These are phyloP conservation scores for Aegilops longissima DNA, from an alignment of 176 grass and related monocot genomes.

Conservation along the genomic window DNA sequence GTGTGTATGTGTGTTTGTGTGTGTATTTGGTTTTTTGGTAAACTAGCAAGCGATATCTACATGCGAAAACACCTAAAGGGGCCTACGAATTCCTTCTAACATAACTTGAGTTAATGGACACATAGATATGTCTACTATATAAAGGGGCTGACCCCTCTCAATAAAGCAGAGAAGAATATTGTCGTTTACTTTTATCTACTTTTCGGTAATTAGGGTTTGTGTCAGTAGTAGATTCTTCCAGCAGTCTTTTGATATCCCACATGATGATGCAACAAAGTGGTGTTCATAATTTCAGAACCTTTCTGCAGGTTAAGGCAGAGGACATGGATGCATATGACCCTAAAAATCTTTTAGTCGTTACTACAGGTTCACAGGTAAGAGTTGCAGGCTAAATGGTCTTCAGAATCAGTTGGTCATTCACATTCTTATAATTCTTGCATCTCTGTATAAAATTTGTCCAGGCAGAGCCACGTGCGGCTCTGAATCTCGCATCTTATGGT, in stretches of 20 bases:
- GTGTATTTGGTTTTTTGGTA: neutral
- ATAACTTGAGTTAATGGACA: neutral
- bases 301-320: constrained; percentile 86
- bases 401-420: constrained; percentile 13
- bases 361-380: constrained; percentile 99
- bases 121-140: neutral
- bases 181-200: no score
- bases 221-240: no score
- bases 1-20: no score
- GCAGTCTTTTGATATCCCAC: constrained; percentile 11
- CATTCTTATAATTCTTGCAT: constrained; percentile 34
- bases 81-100: neutral
- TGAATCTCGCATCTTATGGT: constrained; percentile 98
- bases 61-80: constrained; percentile 1
- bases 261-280: constrained; percentile 20
- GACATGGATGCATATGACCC: constrained; percentile 94
- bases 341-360: constrained; percentile 93
- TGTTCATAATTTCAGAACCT: constrained; percentile 27
- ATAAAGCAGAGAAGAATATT: no score
- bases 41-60: neutral
- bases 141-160: no score
- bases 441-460: constrained; percentile 44
- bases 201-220: no score
- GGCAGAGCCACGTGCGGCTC: constrained; percentile 91
- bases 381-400: constrained; percentile 24